phyloP scores from a whole-genome alignment of 75 land plant species.

The Cupressus sempervirens region DNA sequence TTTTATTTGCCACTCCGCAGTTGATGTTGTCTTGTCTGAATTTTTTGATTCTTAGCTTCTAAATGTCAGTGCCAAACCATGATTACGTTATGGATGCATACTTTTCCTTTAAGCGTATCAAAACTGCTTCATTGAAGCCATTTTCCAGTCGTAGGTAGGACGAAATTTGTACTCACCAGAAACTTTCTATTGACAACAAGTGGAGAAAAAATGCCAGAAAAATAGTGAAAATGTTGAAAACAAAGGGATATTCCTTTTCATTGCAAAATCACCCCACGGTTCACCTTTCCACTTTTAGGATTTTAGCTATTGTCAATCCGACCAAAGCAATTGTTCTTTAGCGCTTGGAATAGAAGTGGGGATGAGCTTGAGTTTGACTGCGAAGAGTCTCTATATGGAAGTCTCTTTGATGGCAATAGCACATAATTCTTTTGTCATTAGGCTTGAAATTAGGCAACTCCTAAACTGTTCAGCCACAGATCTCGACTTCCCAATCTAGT shows the following conservation, averaged over 20 bases:
- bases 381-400: neutral
- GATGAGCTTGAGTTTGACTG: neutral
- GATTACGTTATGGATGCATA: neutral
- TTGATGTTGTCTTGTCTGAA: too few relatives aligned
- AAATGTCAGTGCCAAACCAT: neutral
- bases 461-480: neutral
- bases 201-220: neutral
- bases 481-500: neutral
- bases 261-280: neutral
- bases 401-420: neutral
- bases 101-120: neutral
- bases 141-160: neutral
- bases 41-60: neutral
- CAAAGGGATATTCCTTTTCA: neutral
- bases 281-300: neutral
- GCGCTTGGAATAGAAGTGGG: neutral
- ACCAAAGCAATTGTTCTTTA: conserved; percentile 2
- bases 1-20: neutral
- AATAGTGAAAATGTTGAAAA: neutral
- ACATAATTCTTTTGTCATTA: neutral
- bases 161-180: neutral
- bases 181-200: neutral
- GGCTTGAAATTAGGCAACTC: neutral
- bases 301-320: neutral
- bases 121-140: neutral